Conservation (phyloP, 192 early-diverging fungal species). For the Umbelopsis isabellina region DNA sequence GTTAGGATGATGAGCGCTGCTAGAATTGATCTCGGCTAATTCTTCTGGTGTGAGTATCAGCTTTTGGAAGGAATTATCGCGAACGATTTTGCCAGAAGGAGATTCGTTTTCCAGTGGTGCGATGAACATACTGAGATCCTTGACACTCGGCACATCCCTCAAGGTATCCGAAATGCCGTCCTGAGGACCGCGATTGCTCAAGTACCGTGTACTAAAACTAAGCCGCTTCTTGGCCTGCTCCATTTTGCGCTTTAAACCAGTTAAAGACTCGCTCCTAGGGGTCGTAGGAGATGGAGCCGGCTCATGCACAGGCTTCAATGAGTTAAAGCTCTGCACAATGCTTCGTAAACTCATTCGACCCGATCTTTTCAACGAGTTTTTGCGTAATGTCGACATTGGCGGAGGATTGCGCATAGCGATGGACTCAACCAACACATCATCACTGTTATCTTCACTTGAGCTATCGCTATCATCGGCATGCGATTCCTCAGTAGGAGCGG, state of each 20-base stretch:
- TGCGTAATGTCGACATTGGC: slow-evolving; percentile 2
- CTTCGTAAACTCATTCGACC: slow-evolving; percentile 16
- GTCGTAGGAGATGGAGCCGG: not conserved
- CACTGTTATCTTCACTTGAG: slow-evolving; percentile 32
- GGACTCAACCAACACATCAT: not conserved
- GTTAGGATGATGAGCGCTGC: not conserved
- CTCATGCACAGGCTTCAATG: not conserved
- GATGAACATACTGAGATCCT: not conserved
- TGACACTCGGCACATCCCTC: not conserved
- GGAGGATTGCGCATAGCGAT: slow-evolving; percentile 14
- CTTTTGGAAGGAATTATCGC: too few species aligned
- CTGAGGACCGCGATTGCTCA: not conserved
- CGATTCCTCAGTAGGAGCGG: not conserved
- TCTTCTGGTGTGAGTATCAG: not conserved
- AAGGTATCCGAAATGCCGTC: not conserved
- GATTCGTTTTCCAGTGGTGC: not conserved
- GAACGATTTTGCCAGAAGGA: not conserved
- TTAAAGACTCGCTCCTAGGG: not conserved
- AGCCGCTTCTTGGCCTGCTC: slow-evolving; percentile 16
- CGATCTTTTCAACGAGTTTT: slow-evolving; percentile 2
- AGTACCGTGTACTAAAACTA: slow-evolving; percentile 16
- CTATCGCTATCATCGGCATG: slow-evolving; percentile 17
- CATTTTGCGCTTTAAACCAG: slow-evolving; percentile 5
- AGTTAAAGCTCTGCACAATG: not conserved
- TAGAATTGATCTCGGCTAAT: not conserved